phyloP scores from a whole-genome alignment of 108 stramenopile genomes.

The Schizochytrium sp. region DNA sequence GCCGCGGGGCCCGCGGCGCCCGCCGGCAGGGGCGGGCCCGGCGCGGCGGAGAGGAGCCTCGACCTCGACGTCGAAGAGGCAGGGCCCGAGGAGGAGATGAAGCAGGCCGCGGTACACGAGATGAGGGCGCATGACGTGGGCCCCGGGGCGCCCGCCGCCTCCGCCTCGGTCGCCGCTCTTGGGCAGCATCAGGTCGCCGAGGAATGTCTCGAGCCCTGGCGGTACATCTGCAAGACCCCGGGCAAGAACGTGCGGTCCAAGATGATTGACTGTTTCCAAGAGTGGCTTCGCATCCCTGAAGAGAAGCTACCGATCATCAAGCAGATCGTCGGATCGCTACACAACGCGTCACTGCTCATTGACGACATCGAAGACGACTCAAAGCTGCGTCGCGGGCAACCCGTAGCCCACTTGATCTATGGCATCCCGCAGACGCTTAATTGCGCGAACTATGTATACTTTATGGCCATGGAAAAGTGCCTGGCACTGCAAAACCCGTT shows the following conservation, averaged over 20 bases:
- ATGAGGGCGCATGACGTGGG: no score
- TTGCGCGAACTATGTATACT: slow-evolving; percentile 91
- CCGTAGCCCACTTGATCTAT: slow-evolving; percentile 84
- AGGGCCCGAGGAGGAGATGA: no score
- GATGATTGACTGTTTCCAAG: slow-evolving; percentile 45
- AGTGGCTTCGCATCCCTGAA: slow-evolving; percentile 38
- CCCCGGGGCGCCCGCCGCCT: no score
- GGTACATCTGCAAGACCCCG: slow-evolving; percentile 34
- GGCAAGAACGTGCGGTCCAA: slow-evolving; percentile 41
- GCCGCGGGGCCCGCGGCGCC: no score
- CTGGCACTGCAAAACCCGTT: slow-evolving; percentile 53
- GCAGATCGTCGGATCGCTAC: slow-evolving; percentile 74
- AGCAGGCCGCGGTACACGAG: not conserved
- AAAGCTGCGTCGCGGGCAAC: slow-evolving; percentile 74
- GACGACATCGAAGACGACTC: slow-evolving; percentile 95
- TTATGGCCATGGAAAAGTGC: slow-evolving; percentile 72
- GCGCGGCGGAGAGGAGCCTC: no score
- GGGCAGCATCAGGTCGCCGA: slow-evolving; percentile 14
- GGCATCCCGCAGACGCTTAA: slow-evolving; percentile 83
- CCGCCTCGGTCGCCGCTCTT: no score
- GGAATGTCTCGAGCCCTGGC: slow-evolving; percentile 37
- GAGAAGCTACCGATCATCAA: slow-evolving; percentile 34
- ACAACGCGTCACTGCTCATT: slow-evolving; percentile 82
- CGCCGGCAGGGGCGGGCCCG: no score
- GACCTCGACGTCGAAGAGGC: no score